phyloP scores from a whole-genome alignment of 2,329 filamentous ascomycete species.

The Alternaria ethzedia region DNA sequence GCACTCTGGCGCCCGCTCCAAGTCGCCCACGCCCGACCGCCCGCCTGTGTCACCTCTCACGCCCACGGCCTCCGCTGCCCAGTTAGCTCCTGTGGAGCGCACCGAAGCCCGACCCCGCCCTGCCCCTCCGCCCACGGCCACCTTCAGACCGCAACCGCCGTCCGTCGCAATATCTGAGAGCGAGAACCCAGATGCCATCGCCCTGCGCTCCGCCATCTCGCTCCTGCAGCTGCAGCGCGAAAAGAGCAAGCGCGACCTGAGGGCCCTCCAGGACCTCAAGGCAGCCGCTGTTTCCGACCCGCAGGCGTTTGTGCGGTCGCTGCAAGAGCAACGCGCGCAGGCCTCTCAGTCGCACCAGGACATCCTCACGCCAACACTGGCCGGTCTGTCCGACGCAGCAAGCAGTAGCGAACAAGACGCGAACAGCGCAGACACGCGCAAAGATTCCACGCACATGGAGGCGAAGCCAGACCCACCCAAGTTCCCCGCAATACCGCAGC shows the following conservation, averaged over 20 bases:
- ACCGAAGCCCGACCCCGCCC: conserved; percentile 34
- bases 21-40: conserved; percentile 42
- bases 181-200: conserved; percentile 83
- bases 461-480: conserved; percentile 15
- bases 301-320: conserved; percentile 71
- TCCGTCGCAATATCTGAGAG: conserved; percentile 55
- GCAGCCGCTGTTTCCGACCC: conserved; percentile 73
- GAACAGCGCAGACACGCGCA: conserved; percentile 29
- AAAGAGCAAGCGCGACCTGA: conserved; percentile 77
- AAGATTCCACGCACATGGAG: conserved; percentile 35
- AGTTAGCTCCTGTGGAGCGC: conserved; percentile 41
- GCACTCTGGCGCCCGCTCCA: conserved; percentile 31
- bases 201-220: conserved; percentile 82
- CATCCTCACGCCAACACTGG: conserved; percentile 48
- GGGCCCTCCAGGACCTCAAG: conserved; percentile 72
- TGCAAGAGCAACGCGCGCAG: conserved; percentile 64
- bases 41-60: conserved; percentile 51
- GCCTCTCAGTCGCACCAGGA: conserved; percentile 36
- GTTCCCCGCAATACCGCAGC: conserved; percentile 73
- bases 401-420: conserved; percentile 28
- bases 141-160: conserved; percentile 52
- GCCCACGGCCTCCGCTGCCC: conserved; percentile 44
- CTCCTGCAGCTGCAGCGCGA: conserved; percentile 85
- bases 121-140: conserved; percentile 36
- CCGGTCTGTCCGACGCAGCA: conserved; percentile 41